Evolutionary conservation across 2,329 filamentous ascomycete genomes (phyloP), one percentile per base, ranked within the genome.

Genomic region (Trichoderma atrobrunneum): DNA sequence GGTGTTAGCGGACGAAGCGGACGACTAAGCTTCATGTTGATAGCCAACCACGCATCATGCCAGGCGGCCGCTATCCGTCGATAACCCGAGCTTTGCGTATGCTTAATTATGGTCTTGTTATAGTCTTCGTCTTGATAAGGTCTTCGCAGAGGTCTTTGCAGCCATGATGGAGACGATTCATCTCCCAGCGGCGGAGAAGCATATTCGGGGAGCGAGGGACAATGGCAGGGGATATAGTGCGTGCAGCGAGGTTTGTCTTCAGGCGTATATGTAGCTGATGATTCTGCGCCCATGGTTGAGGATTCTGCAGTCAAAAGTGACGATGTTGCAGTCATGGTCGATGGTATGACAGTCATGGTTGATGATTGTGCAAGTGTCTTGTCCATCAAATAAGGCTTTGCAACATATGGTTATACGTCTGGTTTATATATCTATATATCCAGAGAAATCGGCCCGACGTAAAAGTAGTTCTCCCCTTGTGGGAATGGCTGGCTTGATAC

Each of bases 181-280:
- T 67, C 51, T 57, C 32, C 51, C 24, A 67, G 24, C 32, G 64
- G 64, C 32, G 64, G 64, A 59, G 32, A 59, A 59, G 64, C 51
- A 21, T 67, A 67, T 14, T 67, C 64, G 64, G 64, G 51, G 24
- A 67, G 51, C 64, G 64, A 67, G 64, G 64, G 64, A 43, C 51
- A 67, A 43, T 67, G 51, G 64, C 64, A 59, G 51, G 64, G 64
- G 64, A 67, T 67, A 57, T 67, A 67, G 64, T 67, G 64, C 32
- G 64, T 67, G 64, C 64, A 67, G 51, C 64, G 51, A 59, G 64
- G 51, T 67, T 67, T 67, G 32, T 39, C 64, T 39, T 10, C 64
- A 28, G 32, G 32, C 64, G 51, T 67, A 57, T 8, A 66, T 57
- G 63, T 26, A 66, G 63, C 32, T 57, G 24, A 39, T 57, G 64